Conservation (phyloP, 202 grass and related monocot species). For the Panicum hallii region DNA sequence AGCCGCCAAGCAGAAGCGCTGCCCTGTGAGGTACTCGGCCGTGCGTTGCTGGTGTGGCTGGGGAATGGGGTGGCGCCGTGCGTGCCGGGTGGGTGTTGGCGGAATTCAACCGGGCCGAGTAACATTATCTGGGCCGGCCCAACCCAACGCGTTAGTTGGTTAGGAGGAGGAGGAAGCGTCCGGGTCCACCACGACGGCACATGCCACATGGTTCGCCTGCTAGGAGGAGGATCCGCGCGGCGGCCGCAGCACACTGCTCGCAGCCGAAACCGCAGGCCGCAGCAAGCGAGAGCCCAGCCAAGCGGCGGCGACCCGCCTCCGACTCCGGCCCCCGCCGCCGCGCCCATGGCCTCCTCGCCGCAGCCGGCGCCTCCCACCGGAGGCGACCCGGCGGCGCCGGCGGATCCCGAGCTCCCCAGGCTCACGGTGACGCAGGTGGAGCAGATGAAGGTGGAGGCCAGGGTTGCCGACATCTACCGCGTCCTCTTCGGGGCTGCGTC, state of each 20-base stretch:
- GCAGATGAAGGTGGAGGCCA: slow-evolving; percentile 77
- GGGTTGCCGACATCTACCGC: slow-evolving; percentile 75
- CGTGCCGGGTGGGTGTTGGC: background rate
- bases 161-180: too few relatives aligned
- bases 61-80: background rate
- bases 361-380: slow-evolving; percentile 30
- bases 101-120: background rate
- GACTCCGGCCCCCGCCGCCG: background rate
- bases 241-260: slow-evolving; percentile 30
- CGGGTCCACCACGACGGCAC: background rate
- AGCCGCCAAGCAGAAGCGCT: slow-evolving; percentile 27
- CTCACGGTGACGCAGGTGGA: slow-evolving; percentile 80
- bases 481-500: slow-evolving; percentile 56
- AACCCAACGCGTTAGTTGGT: background rate
- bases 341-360: slow-evolving; percentile 54
- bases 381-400: background rate
- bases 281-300: slow-evolving; percentile 4
- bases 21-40: background rate
- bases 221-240: slow-evolving; percentile 29
- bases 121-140: slow-evolving; percentile 22
- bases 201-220: slow-evolving; percentile 34
- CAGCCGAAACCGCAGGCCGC: slow-evolving; percentile 14
- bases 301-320: background rate
- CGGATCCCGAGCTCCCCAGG: slow-evolving; percentile 43
- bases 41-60: background rate